Percentiles rank a stretch among this genome's conserved stretches.
These are phyloP conservation scores for Globisporangium sylvaticum DNA, from an alignment of 352 stramenopile genomes.

Conservation along the genomic window DNA sequence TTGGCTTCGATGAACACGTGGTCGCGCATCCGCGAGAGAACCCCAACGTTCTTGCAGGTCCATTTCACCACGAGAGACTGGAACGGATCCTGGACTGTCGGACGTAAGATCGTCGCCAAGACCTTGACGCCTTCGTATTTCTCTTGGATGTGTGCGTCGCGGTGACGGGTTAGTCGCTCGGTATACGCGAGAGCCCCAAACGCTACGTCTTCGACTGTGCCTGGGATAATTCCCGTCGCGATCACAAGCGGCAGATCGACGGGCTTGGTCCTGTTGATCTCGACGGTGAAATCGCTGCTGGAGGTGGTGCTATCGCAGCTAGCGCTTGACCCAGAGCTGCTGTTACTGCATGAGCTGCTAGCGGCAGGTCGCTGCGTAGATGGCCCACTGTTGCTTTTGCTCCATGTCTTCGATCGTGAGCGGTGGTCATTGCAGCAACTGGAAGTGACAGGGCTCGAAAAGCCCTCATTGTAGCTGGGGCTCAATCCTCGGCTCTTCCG, in stretches of 20 bases:
- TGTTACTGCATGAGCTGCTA: not conserved
- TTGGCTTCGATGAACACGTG: constrained; percentile 31
- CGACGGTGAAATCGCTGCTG: not conserved
- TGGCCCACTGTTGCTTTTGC: not conserved
- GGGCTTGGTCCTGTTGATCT: not conserved
- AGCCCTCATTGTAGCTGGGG: not conserved
- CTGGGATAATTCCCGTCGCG: not conserved
- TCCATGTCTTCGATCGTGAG: not conserved
- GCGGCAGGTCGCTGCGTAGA: too few species aligned
- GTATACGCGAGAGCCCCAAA: not conserved
- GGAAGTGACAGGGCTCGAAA: not conserved
- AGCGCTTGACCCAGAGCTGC: not conserved
- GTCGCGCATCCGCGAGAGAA: constrained; percentile 29
- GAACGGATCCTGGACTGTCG: constrained; percentile 31
- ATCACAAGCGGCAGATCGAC: not conserved
- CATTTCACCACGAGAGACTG: constrained; percentile 43
- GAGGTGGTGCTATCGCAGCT: not conserved
- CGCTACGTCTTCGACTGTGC: not conserved
- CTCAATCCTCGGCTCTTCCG: not conserved
- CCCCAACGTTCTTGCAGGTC: constrained; percentile 21
- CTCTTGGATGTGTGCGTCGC: not conserved
- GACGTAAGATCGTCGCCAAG: constrained; percentile 25
- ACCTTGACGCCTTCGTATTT: not conserved
- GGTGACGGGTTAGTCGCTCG: not conserved
- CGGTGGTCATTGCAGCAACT: not conserved